Evolutionary conservation across 306 rosid species (phyloP), one percentile per base, ranked within the genome.

Genomic region (Prunus mongolica): DNA sequence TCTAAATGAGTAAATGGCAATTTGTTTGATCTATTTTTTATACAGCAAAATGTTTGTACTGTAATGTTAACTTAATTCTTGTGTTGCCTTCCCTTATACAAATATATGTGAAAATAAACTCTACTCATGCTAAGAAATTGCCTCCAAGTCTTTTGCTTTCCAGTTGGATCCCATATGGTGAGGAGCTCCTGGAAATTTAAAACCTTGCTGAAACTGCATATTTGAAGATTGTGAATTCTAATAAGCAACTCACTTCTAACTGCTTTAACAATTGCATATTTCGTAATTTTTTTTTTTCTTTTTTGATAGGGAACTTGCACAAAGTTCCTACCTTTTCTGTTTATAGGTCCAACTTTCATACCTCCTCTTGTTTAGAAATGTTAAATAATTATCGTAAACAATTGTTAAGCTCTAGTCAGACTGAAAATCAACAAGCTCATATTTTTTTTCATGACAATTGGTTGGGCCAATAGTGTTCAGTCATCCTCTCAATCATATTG

Each of bases 1-100:
- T 32, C 38, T 34, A 65, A 20, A 34, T 78, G 41, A 47, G 65
- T 38, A 65, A 73, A 70, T 75, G 66, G 61, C 70, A 54, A 75
- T 52, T 50, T 76, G 69, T 72, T 76, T 78, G 81, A 74, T 50
- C 70, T 57, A 44, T 7, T 75, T 34, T 25, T 67, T 47, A 71
- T 66, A 69, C 32, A 8, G 67, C 44, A 65, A 61, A 69, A 54
- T 75, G 18, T 8, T 51, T 34, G 56, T 71, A 54, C 22, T 71
- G 12, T 72, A 13, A 27, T 66, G 49, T 62, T 15, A 27, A 54
- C 44, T 61, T 62, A 46, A 45, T 27, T 20, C 9, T 62, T 41
- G 8, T 62, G 61, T 49, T 56, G 67, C 20, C 46, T 72, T 22
- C 10, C 45, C 20, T 13, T 60, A 6, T 60, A 25, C 38, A 60